Percentiles rank a stretch among this genome's conserved stretches.
Evolutionary conservation across 1,284 basidiomycete genomes (phyloP).

Genomic region (Trametes pubescens): DNA sequence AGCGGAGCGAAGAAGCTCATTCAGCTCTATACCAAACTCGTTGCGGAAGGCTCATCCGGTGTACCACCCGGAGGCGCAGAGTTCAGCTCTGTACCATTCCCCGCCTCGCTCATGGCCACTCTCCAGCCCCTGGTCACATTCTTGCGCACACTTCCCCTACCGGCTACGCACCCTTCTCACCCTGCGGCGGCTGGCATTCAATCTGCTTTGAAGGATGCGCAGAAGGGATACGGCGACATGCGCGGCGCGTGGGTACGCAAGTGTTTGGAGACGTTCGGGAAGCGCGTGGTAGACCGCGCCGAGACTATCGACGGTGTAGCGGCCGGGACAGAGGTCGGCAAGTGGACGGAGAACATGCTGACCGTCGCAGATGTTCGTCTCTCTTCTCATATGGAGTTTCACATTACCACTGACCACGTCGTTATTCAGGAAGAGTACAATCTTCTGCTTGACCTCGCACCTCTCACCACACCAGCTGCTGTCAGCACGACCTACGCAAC

Average conservation of each 20-base stretch:
- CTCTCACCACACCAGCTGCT: constrained; percentile 56
- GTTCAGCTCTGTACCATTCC: constrained; percentile 62
- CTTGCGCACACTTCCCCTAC: constrained; percentile 74
- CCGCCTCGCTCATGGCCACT: constrained; percentile 57
- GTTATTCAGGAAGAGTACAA: constrained; percentile 64
- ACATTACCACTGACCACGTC: too few species aligned
- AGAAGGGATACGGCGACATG: constrained; percentile 85
- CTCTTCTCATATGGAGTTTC: too few species aligned
- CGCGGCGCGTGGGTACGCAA: constrained; percentile 77
- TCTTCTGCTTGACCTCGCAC: constrained; percentile 66
- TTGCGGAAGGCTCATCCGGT: constrained; percentile 82
- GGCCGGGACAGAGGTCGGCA: constrained; percentile 72
- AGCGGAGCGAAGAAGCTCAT: constrained; percentile 82
- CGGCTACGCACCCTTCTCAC: constrained; percentile 80
- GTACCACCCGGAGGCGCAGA: constrained; percentile 67
- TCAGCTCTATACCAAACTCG: constrained; percentile 80
- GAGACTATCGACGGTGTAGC: constrained; percentile 69
- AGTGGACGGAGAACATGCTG: constrained; percentile 69
- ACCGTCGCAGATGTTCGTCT: constrained; percentile 66
- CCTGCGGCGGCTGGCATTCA: constrained; percentile 72
- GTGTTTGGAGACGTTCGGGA: constrained; percentile 73
- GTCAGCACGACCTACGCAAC: constrained; percentile 64
- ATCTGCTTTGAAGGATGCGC: constrained; percentile 73
- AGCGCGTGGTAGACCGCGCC: constrained; percentile 70
- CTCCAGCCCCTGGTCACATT: constrained; percentile 71